Evolutionary conservation across 768 basidiomycete species (phyloP).

Genomic region (Myochromella boudieri): DNA sequence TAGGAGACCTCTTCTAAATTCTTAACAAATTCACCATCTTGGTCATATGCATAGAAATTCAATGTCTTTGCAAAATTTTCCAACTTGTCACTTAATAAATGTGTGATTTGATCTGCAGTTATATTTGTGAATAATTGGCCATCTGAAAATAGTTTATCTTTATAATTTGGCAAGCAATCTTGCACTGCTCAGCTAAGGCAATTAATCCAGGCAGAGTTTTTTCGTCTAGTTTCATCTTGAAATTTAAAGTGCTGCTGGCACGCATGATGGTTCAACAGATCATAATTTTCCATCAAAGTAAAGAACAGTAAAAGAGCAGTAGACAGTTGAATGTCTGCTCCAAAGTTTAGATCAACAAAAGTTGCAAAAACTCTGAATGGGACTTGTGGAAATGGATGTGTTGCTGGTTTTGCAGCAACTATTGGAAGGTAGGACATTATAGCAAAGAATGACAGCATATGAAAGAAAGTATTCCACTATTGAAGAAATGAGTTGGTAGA

Average conservation of each 20-base stretch:
- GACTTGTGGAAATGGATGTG: background rate
- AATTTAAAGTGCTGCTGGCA: background rate
- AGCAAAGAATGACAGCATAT: too few relatives aligned
- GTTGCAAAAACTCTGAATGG: background rate
- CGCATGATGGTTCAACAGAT: background rate
- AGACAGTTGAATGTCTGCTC: too few relatives aligned
- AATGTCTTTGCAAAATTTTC: slow-evolving; percentile 4
- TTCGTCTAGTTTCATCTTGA: background rate
- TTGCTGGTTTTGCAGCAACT: background rate
- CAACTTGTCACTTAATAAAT: slow-evolving; percentile 1
- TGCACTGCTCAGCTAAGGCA: too few relatives aligned
- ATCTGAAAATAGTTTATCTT: background rate
- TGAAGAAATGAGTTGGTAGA: background rate
- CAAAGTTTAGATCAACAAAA: background rate
- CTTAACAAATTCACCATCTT: slow-evolving; percentile 1
- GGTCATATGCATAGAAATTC: slow-evolving; percentile 2
- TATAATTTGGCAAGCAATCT: background rate
- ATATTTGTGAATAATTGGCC: background rate
- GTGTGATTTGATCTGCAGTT: background rate
- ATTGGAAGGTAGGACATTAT: too few relatives aligned
- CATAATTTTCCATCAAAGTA: background rate
- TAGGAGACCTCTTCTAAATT: slow-evolving; percentile 14
- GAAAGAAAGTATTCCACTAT: background rate
- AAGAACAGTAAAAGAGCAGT: background rate
- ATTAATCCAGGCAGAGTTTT: background rate